Evolutionary conservation across 1,139 yeast genomes (phyloP).

Genomic region (Wickerhamomyces sp.): DNA sequence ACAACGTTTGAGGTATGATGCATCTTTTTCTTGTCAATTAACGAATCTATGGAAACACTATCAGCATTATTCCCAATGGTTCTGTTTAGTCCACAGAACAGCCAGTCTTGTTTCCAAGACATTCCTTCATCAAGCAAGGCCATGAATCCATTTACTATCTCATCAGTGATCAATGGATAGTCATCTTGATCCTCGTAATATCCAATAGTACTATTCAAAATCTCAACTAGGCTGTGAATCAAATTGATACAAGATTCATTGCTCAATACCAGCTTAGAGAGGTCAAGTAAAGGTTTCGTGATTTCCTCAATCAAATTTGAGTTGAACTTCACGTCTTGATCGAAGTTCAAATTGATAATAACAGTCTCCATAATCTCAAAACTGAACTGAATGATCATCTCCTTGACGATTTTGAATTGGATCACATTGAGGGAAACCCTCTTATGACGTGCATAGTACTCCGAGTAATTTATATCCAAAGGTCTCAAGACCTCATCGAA

Average conservation of each 20-base stretch:
- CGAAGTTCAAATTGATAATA: slow-evolving; percentile 6
- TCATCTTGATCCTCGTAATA: slow-evolving; percentile 20
- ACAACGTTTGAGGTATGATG: slow-evolving; percentile 14
- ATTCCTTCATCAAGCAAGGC: slow-evolving; percentile 6
- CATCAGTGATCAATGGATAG: slow-evolving; percentile 22
- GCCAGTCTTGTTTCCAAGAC: slow-evolving; percentile 12
- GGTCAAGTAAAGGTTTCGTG: slow-evolving; percentile 3
- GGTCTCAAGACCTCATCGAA: slow-evolving; percentile 11
- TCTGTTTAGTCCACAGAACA: slow-evolving; percentile 44
- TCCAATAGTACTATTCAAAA: slow-evolving; percentile 29
- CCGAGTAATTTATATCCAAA: slow-evolving; percentile 10
- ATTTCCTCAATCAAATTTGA: slow-evolving; percentile 1
- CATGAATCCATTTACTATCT: slow-evolving; percentile 4
- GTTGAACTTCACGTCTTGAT: slow-evolving; percentile 6
- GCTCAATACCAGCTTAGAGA: slow-evolving; percentile 10
- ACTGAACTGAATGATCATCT: slow-evolving; percentile 11
- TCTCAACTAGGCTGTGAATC: slow-evolving; percentile 30
- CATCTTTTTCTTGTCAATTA: slow-evolving; percentile 18
- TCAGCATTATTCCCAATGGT: slow-evolving; percentile 46
- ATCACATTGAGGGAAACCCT: slow-evolving; percentile 17
- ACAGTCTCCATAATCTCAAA: slow-evolving; percentile 14
- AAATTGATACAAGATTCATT: slow-evolving; percentile 16
- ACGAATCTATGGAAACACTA: slow-evolving; percentile 23
- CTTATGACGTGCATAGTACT: slow-evolving; percentile 13
- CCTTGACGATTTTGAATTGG: slow-evolving; percentile 15